Percentiles rank a stretch among this genome's conserved stretches.
phyloP scores from a whole-genome alignment of 768 basidiomycete species.

The Suillus sp. region DNA sequence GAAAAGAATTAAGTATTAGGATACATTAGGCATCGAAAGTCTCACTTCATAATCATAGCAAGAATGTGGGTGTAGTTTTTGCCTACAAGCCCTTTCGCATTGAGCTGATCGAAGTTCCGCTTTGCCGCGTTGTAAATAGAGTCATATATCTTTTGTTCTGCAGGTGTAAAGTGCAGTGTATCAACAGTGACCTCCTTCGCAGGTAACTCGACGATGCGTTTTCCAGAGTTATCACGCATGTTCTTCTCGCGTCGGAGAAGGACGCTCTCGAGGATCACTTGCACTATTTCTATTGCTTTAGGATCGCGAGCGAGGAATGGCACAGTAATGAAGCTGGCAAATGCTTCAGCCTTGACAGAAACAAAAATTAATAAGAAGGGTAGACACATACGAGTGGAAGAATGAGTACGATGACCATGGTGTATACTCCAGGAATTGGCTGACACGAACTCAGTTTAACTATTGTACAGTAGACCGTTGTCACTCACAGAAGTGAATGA shows the following conservation, averaged over 20 bases:
- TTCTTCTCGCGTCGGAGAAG: constrained; percentile 90
- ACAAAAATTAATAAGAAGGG: neutral
- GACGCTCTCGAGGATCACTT: constrained; percentile 88
- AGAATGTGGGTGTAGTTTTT: constrained; percentile 88
- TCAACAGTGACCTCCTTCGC: constrained; percentile 79
- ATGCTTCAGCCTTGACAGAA: constrained; percentile 10
- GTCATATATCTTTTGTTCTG: constrained; percentile 89
- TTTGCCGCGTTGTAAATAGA: constrained; percentile 82
- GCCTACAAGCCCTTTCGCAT: constrained; percentile 74
- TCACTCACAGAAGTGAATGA: constrained; percentile 71
- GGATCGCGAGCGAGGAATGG: constrained; percentile 91
- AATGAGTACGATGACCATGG: constrained; percentile 86
- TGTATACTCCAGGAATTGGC: constrained; percentile 75
- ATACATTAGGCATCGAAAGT: constrained; percentile 11
- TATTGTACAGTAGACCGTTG: neutral
- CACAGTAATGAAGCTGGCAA: constrained; percentile 77
- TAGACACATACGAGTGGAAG: constrained; percentile 75
- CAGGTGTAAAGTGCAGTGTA: constrained; percentile 73
- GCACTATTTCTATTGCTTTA: constrained; percentile 92
- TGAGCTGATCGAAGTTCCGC: constrained; percentile 75
- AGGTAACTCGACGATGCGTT: constrained; percentile 86
- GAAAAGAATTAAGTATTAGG: constrained; percentile 12
- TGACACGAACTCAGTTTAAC: constrained; percentile 29
- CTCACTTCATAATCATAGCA: constrained; percentile 92
- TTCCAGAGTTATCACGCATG: constrained; percentile 86